Evolutionary conservation across 352 stramenopile genomes (phyloP).

Genomic region (Peronospora farinosa): DNA sequence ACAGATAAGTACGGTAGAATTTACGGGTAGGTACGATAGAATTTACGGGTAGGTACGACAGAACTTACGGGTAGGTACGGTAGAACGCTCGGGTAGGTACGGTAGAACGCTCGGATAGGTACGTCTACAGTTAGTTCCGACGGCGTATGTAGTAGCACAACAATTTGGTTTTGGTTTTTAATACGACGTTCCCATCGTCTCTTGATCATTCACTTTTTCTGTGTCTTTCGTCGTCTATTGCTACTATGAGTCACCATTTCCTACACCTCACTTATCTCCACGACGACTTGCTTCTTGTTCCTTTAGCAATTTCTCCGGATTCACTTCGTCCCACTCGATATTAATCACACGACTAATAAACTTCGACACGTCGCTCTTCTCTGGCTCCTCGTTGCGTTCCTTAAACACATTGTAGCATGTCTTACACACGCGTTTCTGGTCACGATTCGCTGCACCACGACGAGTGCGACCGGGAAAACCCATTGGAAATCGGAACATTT

Average conservation of each 20-base stretch:
- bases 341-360: slow-evolving; percentile 81
- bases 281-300: slow-evolving; percentile 44
- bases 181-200: too few relatives aligned
- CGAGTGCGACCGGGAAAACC: slow-evolving; percentile 71
- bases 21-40: too few relatives aligned
- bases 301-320: slow-evolving; percentile 73
- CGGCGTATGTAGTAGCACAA: too few relatives aligned
- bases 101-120: too few relatives aligned
- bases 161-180: too few relatives aligned
- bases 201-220: too few relatives aligned
- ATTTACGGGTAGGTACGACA: too few relatives aligned
- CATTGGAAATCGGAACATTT: slow-evolving; percentile 82
- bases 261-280: slow-evolving; percentile 41
- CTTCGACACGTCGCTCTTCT: slow-evolving; percentile 51
- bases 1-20: too few relatives aligned
- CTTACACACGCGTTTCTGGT: slow-evolving; percentile 80
- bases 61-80: too few relatives aligned
- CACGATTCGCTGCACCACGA: slow-evolving; percentile 51
- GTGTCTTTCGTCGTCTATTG: too few relatives aligned
- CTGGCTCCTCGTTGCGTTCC: slow-evolving; percentile 60
- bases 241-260: slow-evolving; percentile 2
- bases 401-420: slow-evolving; percentile 84
- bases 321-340: slow-evolving; percentile 87
- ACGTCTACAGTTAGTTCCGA: too few relatives aligned
- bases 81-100: too few relatives aligned